phyloP scores from a whole-genome alignment of 2,329 filamentous ascomycete genomes.

The Apiospora marii region DNA sequence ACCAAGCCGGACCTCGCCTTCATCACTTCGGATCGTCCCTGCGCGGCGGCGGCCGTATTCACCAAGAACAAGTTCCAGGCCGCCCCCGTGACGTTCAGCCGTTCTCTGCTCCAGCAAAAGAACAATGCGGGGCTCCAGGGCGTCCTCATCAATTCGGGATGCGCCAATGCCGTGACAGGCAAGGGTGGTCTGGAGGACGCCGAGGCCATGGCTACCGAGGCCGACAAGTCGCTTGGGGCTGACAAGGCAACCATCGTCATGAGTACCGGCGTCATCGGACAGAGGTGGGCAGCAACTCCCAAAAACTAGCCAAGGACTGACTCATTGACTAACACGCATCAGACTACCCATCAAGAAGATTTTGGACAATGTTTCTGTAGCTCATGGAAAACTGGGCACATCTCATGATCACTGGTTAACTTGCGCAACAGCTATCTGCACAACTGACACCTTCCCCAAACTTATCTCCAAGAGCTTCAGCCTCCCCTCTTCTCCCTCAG shows the following conservation, averaged over 20 bases:
- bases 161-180: constrained; percentile 96
- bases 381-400: constrained; percentile 73
- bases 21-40: constrained; percentile 85
- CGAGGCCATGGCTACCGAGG: constrained; percentile 78
- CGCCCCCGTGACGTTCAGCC: constrained; percentile 88
- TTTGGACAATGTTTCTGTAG: constrained; percentile 79
- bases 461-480: constrained; percentile 85
- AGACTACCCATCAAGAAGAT: constrained; percentile 93
- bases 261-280: constrained; percentile 98
- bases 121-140: constrained; percentile 76
- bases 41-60: constrained; percentile 89
- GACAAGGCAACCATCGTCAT: constrained; percentile 81
- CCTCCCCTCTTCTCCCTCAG: constrained; percentile 78
- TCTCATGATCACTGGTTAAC: constrained; percentile 87
- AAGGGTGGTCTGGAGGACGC: constrained; percentile 90
- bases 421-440: constrained; percentile 92
- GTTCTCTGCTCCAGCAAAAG: constrained; percentile 72
- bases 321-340: neutral
- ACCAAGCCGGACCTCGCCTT: constrained; percentile 90
- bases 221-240: constrained; percentile 69
- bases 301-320: neutral
- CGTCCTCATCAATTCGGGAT: constrained; percentile 93
- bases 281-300: constrained; percentile 64
- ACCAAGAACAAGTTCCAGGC: constrained; percentile 99
- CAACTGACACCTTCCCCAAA: constrained; percentile 98